These are phyloP conservation scores for Hirschioporus abietinus DNA, from an alignment of 768 basidiomycete species.

Conservation along the genomic window DNA sequence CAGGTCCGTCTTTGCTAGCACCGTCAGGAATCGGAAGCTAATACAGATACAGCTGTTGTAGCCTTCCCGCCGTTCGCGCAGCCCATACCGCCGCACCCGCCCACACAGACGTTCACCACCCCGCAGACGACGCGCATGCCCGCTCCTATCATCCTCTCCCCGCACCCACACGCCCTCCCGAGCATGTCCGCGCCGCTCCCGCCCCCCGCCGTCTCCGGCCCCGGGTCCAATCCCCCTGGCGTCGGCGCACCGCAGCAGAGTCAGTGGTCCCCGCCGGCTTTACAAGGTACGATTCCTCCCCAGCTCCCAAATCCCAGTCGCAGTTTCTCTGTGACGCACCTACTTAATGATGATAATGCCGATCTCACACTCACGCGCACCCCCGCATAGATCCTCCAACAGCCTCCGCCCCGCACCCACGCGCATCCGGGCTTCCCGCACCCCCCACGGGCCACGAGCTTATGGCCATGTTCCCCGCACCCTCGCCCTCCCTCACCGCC, in stretches of 20 bases:
- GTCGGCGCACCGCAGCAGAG: background rate
- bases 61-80: background rate
- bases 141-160: background rate
- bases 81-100: background rate
- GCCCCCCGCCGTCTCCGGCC: too few relatives aligned
- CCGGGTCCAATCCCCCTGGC: too few relatives aligned
- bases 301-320: background rate
- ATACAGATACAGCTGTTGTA: too few relatives aligned
- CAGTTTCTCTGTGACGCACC: too few relatives aligned
- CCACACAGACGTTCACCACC: background rate
- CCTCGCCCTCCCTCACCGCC: slow-evolving; percentile 37
- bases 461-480: slow-evolving; percentile 79
- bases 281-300: background rate
- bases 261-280: background rate
- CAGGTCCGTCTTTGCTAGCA: too few relatives aligned
- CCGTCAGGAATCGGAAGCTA: too few relatives aligned
- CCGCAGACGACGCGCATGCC: background rate
- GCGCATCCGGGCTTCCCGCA: slow-evolving; percentile 53
- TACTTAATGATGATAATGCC: too few relatives aligned
- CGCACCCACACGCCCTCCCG: background rate
- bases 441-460: slow-evolving; percentile 79
- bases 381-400: background rate
- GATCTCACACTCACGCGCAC: background rate
- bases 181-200: background rate
- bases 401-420: background rate